Evolutionary conservation across 2,329 filamentous ascomycete species (phyloP), one percentile per base, ranked within the genome.

Genomic region (Colletotrichum echinochloae): DNA sequence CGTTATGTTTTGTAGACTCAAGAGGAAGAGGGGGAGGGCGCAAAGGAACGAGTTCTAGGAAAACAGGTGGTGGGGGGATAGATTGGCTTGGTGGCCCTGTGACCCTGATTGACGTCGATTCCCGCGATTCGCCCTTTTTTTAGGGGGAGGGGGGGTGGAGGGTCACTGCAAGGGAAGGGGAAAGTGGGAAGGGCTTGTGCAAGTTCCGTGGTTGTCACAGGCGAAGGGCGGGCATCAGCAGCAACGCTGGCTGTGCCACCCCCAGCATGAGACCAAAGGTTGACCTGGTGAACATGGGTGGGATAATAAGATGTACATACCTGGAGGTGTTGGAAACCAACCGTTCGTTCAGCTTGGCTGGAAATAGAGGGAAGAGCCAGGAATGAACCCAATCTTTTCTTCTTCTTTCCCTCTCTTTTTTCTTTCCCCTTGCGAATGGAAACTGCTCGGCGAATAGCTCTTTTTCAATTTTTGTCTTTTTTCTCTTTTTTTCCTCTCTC

Each of bases 111-210:
- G 59, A 71, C 68, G 65, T 71, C 65, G 65, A 71, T 68, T 63
- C 59, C 68, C 65, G 65, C 68, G 68, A 71, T 68, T 68, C 68
- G 68, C 65, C 68, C 65, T 71, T 68, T 71, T 49, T 70, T n/a
- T n/a, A n/a, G n/a, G 14, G 30, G 39, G 30, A 8, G 37, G 41
- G 44, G n/a, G 20, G 41, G 20, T n/a, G n/a, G n/a, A n/a, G 66
- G 68, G 68, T 54, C 65, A 41, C 57, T 63, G 51, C 68, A 71
- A 68, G 68, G 65, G 68, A 71, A 67, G 37, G 65, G 67, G 64
- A 59, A 68, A 63, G 64, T 67, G 64, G 68, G 35, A 35, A 28
- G 55, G 56, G 49, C 46, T 60, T 12, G 56, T 65, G 61, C 65
- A 56, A 69, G 52, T 60, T 54, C 55, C 49, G 66, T 66, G 62